Percentiles rank a stretch among this genome's conserved stretches.
Evolutionary conservation across 345 rosid species (phyloP).

Genomic region (Hibiscus trionum): DNA sequence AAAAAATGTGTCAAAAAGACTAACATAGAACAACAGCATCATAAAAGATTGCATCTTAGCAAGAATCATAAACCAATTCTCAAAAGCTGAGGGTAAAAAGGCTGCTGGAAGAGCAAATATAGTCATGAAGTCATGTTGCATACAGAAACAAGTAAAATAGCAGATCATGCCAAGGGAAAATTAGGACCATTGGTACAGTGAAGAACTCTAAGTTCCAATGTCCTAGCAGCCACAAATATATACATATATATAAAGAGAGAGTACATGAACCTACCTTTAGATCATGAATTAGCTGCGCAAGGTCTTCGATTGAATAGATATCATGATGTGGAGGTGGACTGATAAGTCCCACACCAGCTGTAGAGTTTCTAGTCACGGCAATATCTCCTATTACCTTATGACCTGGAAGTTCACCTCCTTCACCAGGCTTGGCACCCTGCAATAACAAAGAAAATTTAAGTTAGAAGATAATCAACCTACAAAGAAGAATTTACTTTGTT

Average conservation of each 20-base stretch:
- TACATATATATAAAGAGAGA: background rate
- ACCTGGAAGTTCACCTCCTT: slow-evolving; percentile 99
- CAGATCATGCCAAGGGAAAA: background rate
- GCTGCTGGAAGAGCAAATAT: background rate
- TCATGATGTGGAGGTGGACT: slow-evolving; percentile 99
- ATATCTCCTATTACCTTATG: slow-evolving; percentile 98
- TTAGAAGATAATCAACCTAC: slow-evolving; percentile 17
- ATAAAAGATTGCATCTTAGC: background rate
- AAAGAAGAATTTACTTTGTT: slow-evolving; percentile 14
- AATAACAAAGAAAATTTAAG: slow-evolving; percentile 12
- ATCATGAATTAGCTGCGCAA: slow-evolving; percentile 95
- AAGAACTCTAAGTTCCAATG: background rate
- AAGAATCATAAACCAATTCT: background rate
- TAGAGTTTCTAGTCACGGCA: slow-evolving; percentile 91
- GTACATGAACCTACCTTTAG: slow-evolving; percentile 62
- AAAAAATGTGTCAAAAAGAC: slow-evolving; percentile 8
- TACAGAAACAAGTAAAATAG: background rate
- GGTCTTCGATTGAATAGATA: slow-evolving; percentile 98
- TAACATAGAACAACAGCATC: background rate
- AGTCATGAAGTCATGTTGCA: background rate
- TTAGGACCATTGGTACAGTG: background rate
- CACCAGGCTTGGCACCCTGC: slow-evolving; percentile 99
- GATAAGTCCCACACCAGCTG: slow-evolving; percentile 98
- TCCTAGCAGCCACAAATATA: background rate
- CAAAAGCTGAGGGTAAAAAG: background rate